Conservation (phyloP, 2,329 filamentous ascomycete species). For the Colletotrichum lini region DNA sequence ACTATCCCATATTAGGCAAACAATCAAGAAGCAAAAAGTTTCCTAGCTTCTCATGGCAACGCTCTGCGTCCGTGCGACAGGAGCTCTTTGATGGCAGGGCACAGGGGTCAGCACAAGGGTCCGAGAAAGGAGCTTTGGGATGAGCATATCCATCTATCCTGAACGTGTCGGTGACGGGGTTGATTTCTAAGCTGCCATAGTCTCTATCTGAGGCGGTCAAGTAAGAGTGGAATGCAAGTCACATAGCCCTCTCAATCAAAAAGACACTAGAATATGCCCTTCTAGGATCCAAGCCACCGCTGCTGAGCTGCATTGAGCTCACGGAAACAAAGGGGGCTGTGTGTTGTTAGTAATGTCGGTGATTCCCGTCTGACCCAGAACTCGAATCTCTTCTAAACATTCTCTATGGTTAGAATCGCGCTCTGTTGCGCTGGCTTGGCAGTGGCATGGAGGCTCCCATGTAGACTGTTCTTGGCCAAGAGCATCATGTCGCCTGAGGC, state of each 20-base stretch:
- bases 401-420: neutral
- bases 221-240: neutral
- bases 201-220: neutral
- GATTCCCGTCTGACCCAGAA: neutral
- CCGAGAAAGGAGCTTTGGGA: neutral
- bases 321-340: too few relatives aligned
- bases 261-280: neutral
- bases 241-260: neutral
- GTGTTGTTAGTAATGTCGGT: neutral
- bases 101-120: neutral
- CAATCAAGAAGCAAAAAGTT: neutral
- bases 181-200: neutral
- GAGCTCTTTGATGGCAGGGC: neutral
- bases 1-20: neutral
- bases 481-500: neutral
- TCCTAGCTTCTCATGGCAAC: neutral
- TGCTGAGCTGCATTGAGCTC: neutral
- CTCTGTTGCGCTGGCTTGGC: neutral
- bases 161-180: neutral
- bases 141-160: neutral
- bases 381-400: neutral
- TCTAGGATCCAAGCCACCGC: neutral
- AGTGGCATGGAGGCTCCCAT: neutral
- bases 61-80: neutral
- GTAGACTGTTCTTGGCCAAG: neutral